Percentiles rank a stretch among this genome's conserved stretches.
These are phyloP conservation scores for Avicennia marina DNA, from an alignment of 257 asterid species.

Conservation along the genomic window DNA sequence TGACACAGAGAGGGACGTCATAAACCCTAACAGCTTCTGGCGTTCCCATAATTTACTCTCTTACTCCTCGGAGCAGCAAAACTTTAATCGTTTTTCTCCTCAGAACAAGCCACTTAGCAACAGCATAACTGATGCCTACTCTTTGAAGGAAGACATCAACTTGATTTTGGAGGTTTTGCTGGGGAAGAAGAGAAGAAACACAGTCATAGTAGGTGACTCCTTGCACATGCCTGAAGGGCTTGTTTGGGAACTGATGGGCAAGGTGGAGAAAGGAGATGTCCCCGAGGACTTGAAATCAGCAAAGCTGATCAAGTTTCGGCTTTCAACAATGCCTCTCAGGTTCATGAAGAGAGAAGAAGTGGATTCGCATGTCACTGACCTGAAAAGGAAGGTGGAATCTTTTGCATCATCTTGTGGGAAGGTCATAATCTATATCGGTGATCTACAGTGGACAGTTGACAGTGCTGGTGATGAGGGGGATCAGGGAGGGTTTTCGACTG, in stretches of 20 bases:
- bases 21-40: conserved; percentile 26
- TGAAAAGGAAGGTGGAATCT: conserved; percentile 50
- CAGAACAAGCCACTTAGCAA: conserved; percentile 16
- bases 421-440: conserved; percentile 49
- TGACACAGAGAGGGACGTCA: conserved; percentile 18
- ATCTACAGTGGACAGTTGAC: conserved; percentile 53
- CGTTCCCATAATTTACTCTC: conserved; percentile 29
- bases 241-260: conserved; percentile 39
- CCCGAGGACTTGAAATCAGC: conserved; percentile 46
- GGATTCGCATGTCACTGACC: conserved; percentile 36
- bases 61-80: conserved; percentile 23
- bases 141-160: conserved; percentile 27
- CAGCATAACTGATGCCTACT: conserved; percentile 4
- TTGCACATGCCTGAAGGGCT: conserved; percentile 33
- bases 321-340: conserved; percentile 41
- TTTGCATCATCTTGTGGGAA: conserved; percentile 27
- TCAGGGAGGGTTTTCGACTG: not conserved
- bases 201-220: conserved; percentile 45
- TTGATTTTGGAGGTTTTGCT: conserved; percentile 37
- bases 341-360: conserved; percentile 58
- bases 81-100: conserved; percentile 39
- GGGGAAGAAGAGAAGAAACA: conserved; percentile 34
- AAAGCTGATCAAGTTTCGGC: conserved; percentile 42
- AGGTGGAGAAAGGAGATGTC: conserved; percentile 42
- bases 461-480: too few species aligned